These are phyloP conservation scores for Aspergillus jensenii DNA, from an alignment of 2,329 filamentous ascomycete species.

Conservation along the genomic window DNA sequence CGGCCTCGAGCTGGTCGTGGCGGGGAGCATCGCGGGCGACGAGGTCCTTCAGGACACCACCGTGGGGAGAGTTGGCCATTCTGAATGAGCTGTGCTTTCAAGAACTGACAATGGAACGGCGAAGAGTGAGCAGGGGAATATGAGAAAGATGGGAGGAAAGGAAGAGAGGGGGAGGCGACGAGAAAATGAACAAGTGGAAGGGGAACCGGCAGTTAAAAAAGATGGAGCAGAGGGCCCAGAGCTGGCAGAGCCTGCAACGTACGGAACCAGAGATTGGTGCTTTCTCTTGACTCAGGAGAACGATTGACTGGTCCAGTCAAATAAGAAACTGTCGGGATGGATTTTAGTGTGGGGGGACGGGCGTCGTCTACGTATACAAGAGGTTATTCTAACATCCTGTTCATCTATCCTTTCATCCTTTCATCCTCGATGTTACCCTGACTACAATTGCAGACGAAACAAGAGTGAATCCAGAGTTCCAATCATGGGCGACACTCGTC, in stretches of 20 bases:
- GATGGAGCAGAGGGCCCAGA: constrained; percentile 9
- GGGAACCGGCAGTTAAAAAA: constrained; percentile 6
- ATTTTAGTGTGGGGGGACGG: not conserved
- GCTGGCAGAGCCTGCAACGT: not conserved
- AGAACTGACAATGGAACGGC: constrained; percentile 8
- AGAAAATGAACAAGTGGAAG: not conserved
- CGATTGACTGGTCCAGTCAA: constrained; percentile 10
- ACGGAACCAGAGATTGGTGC: constrained; percentile 10
- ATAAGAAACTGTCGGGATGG: constrained; percentile 5
- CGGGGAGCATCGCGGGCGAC: constrained; percentile 86
- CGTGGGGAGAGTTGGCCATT: constrained; percentile 66
- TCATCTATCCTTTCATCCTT: not conserved
- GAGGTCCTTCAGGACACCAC: constrained; percentile 96
- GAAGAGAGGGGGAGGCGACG: not conserved
- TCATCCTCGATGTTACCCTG: not conserved
- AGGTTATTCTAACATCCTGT: constrained; percentile 4
- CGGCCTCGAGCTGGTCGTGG: constrained; percentile 73
- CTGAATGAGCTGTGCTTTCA: constrained; percentile 14
- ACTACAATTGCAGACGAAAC: not conserved
- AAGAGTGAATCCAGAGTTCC: not conserved
- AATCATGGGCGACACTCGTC: not conserved
- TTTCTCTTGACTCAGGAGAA: constrained; percentile 5
- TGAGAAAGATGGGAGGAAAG: not conserved
- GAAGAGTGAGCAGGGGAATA: constrained; percentile 4
- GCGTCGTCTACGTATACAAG: constrained; percentile 14